Base-by-base conservation (phyloP, 2,329 filamentous ascomycete species). In the Venturiaceae sp. region DNA sequence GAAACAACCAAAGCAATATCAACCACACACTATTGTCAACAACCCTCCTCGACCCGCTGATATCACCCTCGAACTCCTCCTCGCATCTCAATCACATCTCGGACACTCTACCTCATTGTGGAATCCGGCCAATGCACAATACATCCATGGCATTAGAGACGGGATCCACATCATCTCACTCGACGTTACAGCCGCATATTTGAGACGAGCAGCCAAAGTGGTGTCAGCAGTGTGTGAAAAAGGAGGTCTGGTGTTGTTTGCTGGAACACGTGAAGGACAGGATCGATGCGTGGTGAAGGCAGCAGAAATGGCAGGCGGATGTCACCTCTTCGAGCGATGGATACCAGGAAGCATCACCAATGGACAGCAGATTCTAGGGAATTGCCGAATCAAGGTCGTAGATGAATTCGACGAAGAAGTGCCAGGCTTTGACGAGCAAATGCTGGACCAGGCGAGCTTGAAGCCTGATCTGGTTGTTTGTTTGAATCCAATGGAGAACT, bases 81-180 rank as follows among this genome's bases (percentile, higher is more conserved):
- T 96, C 78, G 89, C 91, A 50, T 85, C 87, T 33, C 90, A 95
- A 75, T 84, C 84, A 58, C 91, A 96, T 74, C 84, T 97, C 72
- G 94, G 94, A 62, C 94, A 99, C 75, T 83, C 88, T 67, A 92
- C 88, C 0, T 89, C 89, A 62, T 81, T 92, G 54, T 99, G 94
- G 94, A 95, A 99, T 74, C 92, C 94, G 11, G 86, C 84, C 56
- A 99, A 97, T 76, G 86, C 91, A 63, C 83, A 88, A 64, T 97
- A 97, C 75, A 97, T 99, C 70, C 92, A 89, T 71, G 94, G 94
- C 66, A 83, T 95, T 62, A 82, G 94, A 47, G 83, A 94, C 64
- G 90, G 88, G 16, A 86, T 95, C 61, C 92, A 96, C 75, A 91
- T 99, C 70, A 96, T 99, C 72, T 88, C 87, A 9, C 84, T 97